These are phyloP conservation scores for Penicillium mononematosum DNA, from an alignment of 495 filamentous ascomycete genomes.

Conservation along the genomic window DNA sequence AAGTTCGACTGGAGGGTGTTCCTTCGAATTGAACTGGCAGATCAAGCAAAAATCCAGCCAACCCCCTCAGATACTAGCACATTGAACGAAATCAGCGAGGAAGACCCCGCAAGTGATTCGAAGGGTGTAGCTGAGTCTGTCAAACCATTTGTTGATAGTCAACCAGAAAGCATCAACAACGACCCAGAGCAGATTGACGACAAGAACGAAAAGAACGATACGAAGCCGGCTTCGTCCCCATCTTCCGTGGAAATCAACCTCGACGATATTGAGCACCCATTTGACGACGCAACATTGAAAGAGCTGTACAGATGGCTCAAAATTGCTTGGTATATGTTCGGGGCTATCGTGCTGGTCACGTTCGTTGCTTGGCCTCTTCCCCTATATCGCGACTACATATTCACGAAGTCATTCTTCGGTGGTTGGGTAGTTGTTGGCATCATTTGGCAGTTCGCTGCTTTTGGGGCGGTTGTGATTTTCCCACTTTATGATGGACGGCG, in stretches of 20 bases:
- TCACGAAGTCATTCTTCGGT: slow-evolving; percentile 46
- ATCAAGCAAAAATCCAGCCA: slow-evolving; percentile 24
- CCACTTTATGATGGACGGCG: slow-evolving; percentile 47
- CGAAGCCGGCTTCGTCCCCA: not conserved
- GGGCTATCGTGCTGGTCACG: slow-evolving; percentile 40
- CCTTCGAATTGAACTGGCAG: slow-evolving; percentile 40
- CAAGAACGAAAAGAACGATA: slow-evolving; percentile 1
- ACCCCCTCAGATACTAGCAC: slow-evolving; percentile 16
- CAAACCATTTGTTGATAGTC: not conserved
- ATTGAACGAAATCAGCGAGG: slow-evolving; percentile 14
- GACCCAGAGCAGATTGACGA: slow-evolving; percentile 16
- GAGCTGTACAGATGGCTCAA: slow-evolving; percentile 36
- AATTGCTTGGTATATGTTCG: slow-evolving; percentile 42
- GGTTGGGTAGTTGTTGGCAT: slow-evolving; percentile 47
- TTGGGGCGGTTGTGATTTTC: slow-evolving; percentile 44
- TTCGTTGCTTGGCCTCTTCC: slow-evolving; percentile 46
- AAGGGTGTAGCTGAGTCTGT: not conserved
- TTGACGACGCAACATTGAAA: slow-evolving; percentile 30
- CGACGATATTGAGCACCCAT: slow-evolving; percentile 38
- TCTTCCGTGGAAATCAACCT: slow-evolving; percentile 10
- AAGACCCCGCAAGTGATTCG: not conserved
- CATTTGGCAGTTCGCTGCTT: slow-evolving; percentile 47
- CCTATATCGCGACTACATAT: slow-evolving; percentile 45
- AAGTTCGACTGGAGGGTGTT: slow-evolving; percentile 52
- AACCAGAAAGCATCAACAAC: slow-evolving; percentile 1